These are phyloP conservation scores for Aspergillus sp. DNA, from an alignment of 2,329 filamentous ascomycete species.

Conservation along the genomic window DNA sequence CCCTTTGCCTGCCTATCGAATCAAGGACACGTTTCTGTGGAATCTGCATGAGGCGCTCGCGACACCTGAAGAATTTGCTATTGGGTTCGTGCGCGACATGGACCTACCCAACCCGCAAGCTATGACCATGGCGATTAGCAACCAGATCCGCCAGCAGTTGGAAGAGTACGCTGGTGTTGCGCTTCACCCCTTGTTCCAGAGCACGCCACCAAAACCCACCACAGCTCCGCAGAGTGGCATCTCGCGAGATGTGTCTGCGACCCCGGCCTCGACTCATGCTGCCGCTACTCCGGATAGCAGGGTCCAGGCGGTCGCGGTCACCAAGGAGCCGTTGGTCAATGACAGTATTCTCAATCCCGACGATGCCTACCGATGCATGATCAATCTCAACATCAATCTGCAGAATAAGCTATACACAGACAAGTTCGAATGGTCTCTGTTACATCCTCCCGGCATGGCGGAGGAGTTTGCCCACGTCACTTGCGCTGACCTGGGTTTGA, in stretches of 20 bases:
- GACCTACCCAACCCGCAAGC: constrained; percentile 75
- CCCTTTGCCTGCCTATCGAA: constrained; percentile 75
- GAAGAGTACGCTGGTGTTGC: constrained; percentile 96
- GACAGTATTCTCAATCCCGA: constrained; percentile 82
- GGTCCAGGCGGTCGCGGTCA: constrained; percentile 26
- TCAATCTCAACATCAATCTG: constrained; percentile 87
- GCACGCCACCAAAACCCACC: constrained; percentile 27
- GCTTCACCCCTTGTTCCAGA: constrained; percentile 85
- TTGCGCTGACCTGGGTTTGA: constrained; percentile 84
- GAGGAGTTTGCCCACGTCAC: constrained; percentile 91
- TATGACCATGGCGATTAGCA: constrained; percentile 79
- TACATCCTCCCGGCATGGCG: constrained; percentile 87
- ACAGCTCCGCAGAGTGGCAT: constrained; percentile 31
- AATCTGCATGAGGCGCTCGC: constrained; percentile 93
- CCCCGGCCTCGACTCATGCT: constrained; percentile 49
- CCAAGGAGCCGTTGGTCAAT: constrained; percentile 49
- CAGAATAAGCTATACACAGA: constrained; percentile 91
- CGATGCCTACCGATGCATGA: constrained; percentile 90
- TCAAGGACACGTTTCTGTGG: constrained; percentile 97
- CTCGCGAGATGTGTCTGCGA: constrained; percentile 56
- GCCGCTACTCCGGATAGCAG: constrained; percentile 59
- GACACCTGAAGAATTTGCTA: constrained; percentile 95
- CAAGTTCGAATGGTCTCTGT: constrained; percentile 95
- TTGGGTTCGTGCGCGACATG: constrained; percentile 83
- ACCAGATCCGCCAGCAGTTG: constrained; percentile 89